Conservation (phyloP, 2,329 filamentous ascomycete genomes). For the Biscogniauxia mediterranea region DNA sequence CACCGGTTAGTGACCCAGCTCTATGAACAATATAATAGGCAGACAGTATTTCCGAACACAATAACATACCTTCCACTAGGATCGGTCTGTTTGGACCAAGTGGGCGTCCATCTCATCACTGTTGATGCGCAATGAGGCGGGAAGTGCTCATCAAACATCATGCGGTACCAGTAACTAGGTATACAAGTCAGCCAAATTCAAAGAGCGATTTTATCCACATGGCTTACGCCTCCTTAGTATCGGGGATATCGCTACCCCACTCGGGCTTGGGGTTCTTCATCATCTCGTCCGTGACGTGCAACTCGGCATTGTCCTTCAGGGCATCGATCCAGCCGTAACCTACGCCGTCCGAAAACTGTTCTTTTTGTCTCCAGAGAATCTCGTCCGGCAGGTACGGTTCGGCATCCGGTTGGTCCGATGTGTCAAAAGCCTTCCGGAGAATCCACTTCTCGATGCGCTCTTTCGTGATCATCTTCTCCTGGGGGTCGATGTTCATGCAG, state of each 20-base stretch:
- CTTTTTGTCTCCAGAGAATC: slow-evolving; percentile 98
- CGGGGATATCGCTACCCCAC: slow-evolving; percentile 90
- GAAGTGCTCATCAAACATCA: slow-evolving; percentile 99
- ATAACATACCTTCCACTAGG: slow-evolving; percentile 78
- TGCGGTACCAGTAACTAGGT: slow-evolving; percentile 86
- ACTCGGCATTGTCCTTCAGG: slow-evolving; percentile 90
- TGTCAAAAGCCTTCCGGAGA: slow-evolving; percentile 95
- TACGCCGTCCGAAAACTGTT: slow-evolving; percentile 98
- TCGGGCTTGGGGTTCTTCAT: slow-evolving; percentile 97
- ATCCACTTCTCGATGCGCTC: slow-evolving; percentile 97
- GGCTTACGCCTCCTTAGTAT: slow-evolving; percentile 90
- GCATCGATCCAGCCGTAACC: slow-evolving; percentile 99
- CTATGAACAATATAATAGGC: not conserved
- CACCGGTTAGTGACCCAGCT: not conserved
- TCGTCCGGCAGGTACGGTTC: slow-evolving; percentile 90
- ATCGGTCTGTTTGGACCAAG: slow-evolving; percentile 94
- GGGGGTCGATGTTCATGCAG: slow-evolving; percentile 89
- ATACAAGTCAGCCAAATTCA: not conserved
- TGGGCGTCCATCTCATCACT: slow-evolving; percentile 95
- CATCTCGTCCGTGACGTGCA: slow-evolving; percentile 91
- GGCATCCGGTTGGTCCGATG: slow-evolving; percentile 74
- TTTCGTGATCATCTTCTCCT: slow-evolving; percentile 93
- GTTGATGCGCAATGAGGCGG: slow-evolving; percentile 86
- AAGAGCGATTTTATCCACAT: not conserved
- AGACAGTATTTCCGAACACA: not conserved